Base-by-base conservation (phyloP, 495 filamentous ascomycete genomes). In the Xylaria flabelliformis region DNA sequence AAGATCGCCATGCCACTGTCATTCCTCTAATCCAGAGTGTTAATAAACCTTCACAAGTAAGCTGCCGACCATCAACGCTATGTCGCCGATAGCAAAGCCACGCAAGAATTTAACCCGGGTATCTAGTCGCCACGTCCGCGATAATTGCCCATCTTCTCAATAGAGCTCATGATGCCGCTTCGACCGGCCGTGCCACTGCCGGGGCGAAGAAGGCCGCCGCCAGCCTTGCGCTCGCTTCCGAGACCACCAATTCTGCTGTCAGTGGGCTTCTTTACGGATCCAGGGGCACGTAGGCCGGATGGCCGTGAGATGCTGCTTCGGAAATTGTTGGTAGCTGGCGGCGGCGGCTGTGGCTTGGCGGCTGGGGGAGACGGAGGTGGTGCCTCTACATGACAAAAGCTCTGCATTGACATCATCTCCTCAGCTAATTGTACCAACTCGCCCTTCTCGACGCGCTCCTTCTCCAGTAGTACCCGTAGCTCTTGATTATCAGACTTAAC, bases 341-440 rank as follows among this genome's bases (percentile, higher is more conserved):
- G 4, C 39, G 65, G 4, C 39, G 65, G 69, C 64, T 67, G 72
- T 8, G 56, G 48, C 62, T 73, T 76, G 70, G 62, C 24, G 41
- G 51, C 63, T 19, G 71, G 42, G 15, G 75, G 68, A 32, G 59
- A 72, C 36, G 74, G 56, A 17, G 73, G 70, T 15, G 72, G 42
- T 21, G 70, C 59, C 29, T 77, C 75, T 17, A 61, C 36, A 67
- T 79, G 77, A 39, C 59, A 56, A 13, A 79, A 64, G 61, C 64
- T 79, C 79, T 82, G 84, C 80, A 90, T 86, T 19, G 82, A 75
- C 90, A 90, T 92, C 90, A 98, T 88, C 81, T 98, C 94, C 77
- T 98, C 96, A 1, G 96, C 94, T 0, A 94, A 90, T 59, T 90
- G 88, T n/a, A 99, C 94, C 56, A 99, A 85, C 75, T 97, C 94